These are phyloP conservation scores for Aristolochia californica DNA, from an alignment of 164 flowering plant species.

Conservation along the genomic window DNA sequence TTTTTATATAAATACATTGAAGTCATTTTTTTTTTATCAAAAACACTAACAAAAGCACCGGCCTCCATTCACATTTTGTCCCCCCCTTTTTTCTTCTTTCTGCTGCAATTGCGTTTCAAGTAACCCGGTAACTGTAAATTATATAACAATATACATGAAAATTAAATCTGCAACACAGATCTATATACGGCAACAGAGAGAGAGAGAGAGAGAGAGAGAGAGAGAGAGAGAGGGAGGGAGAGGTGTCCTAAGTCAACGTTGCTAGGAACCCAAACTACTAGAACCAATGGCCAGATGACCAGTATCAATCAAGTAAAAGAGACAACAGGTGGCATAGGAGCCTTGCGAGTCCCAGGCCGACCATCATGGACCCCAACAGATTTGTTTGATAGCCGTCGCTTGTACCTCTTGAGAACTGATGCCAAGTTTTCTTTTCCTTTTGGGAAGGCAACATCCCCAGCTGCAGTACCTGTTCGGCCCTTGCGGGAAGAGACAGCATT, in stretches of 20 bases:
- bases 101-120: no score
- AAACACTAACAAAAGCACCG: no score
- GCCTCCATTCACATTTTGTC: no score
- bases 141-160: background rate
- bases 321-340: conserved; percentile 13
- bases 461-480: conserved; percentile 90
- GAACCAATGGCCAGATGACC: background rate
- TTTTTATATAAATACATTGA: no score
- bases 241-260: background rate
- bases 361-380: conserved; percentile 13
- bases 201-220: background rate
- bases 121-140: no score
- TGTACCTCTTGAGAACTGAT: conserved; percentile 92
- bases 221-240: background rate
- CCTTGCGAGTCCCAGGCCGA: conserved; percentile 15
- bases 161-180: background rate
- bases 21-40: no score
- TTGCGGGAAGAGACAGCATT: conserved; percentile 73
- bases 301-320: conserved; percentile 16
- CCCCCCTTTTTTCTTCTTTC: no score
- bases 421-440: conserved; percentile 94
- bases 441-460: conserved; percentile 97
- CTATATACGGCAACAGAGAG: background rate
- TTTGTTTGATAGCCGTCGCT: conserved; percentile 39
- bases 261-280: background rate